phyloP scores from a whole-genome alignment of 1,139 yeast species.

The Zygotorulaspora mrakii region DNA sequence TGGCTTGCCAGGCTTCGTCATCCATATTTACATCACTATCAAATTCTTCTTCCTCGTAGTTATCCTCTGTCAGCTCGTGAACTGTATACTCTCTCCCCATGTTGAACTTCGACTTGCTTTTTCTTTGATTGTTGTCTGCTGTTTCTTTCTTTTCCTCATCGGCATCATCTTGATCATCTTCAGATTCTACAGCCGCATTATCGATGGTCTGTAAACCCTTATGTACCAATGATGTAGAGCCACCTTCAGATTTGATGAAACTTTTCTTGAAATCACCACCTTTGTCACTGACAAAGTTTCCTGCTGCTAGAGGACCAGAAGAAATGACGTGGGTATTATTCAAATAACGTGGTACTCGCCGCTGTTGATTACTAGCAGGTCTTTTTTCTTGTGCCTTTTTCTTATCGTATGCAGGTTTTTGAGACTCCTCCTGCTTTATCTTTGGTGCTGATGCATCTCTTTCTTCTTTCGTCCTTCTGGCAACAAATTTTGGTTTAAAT shows the following conservation, averaged over 20 bases:
- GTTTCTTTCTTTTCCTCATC: conserved; percentile 31
- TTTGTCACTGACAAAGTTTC: conserved; percentile 45
- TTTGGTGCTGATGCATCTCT: conserved; percentile 72
- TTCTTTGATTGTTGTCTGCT: conserved; percentile 28
- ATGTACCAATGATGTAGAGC: conserved; percentile 27
- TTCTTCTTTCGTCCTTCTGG: conserved; percentile 77
- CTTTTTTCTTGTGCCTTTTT: conserved; percentile 34
- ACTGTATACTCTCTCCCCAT: conserved; percentile 58
- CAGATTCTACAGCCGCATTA: conserved; percentile 26
- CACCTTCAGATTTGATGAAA: conserved; percentile 29
- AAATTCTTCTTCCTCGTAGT: conserved; percentile 34
- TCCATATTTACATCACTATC: conserved; percentile 29
- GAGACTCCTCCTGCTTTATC: conserved; percentile 41
- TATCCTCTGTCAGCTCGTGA: conserved; percentile 35
- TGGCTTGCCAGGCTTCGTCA: conserved; percentile 33
- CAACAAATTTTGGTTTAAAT: conserved; percentile 80
- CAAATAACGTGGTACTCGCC: conserved; percentile 43
- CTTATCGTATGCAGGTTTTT: conserved; percentile 29
- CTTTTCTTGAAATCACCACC: conserved; percentile 29
- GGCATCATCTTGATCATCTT: conserved; percentile 14
- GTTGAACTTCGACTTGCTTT: conserved; percentile 44
- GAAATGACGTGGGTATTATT: conserved; percentile 67
- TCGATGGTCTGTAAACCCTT: conserved; percentile 34
- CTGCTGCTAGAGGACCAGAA: conserved; percentile 69
- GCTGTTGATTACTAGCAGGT: conserved; percentile 38